Evolutionary conservation across 2,329 filamentous ascomycete genomes (phyloP).

Genomic region (Fusarium austroafricanum): DNA sequence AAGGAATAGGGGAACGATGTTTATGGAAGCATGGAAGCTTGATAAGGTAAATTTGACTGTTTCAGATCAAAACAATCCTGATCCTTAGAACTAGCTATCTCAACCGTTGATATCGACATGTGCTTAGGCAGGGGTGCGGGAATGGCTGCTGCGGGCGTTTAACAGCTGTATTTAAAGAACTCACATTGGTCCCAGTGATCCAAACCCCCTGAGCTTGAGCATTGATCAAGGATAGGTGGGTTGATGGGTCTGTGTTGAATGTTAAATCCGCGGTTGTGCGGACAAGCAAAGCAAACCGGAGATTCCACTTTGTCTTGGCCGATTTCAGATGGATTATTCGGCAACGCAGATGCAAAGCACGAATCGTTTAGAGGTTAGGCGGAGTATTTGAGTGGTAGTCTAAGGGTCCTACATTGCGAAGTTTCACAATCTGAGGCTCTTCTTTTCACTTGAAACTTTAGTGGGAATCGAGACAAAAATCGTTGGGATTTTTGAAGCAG

Average conservation of each 20-base stretch:
- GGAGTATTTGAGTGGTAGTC: conserved; percentile 1
- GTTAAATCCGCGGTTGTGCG: background rate
- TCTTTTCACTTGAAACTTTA: conserved; percentile 12
- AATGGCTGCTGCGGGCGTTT: conserved; percentile 40
- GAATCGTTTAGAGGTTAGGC: conserved; percentile 8
- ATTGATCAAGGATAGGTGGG: conserved; percentile 2
- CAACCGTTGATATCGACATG: conserved; percentile 15
- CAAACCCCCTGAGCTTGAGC: conserved; percentile 28
- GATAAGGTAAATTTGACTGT: conserved; percentile 27
- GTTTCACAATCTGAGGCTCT: conserved; percentile 40
- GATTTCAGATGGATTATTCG: background rate
- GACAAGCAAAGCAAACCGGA: background rate
- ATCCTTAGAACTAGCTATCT: background rate
- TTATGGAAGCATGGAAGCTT: background rate
- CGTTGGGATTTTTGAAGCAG: no score
- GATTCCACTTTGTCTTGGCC: conserved; percentile 8
- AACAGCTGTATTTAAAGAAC: conserved; percentile 27
- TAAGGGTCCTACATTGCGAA: conserved; percentile 9
- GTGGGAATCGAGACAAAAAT: no score
- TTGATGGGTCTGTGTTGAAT: background rate
- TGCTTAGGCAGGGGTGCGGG: conserved; percentile 10
- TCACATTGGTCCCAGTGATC: conserved; percentile 31
- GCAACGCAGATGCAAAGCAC: conserved; percentile 12
- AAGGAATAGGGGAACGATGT: conserved; percentile 6
- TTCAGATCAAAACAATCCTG: conserved; percentile 16